Evolutionary conservation across 495 filamentous ascomycete genomes (phyloP).

Genomic region (Cercophora samala): DNA sequence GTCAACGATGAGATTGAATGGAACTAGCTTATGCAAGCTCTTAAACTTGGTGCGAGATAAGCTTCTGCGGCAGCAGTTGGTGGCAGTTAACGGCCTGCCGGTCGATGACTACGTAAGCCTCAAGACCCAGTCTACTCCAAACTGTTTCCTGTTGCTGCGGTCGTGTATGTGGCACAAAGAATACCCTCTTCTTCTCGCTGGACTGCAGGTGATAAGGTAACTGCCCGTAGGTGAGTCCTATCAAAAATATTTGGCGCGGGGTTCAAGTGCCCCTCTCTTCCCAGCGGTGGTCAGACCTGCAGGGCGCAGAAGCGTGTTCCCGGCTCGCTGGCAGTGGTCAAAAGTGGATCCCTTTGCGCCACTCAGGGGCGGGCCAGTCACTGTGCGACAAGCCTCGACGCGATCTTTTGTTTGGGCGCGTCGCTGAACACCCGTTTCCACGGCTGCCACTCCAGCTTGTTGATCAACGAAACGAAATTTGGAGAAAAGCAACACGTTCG

Average conservation of each 20-base stretch:
- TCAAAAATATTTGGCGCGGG: not conserved
- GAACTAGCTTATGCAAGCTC: not conserved
- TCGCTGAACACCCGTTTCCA: slow-evolving; percentile 19
- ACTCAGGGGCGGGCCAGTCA: slow-evolving; percentile 11
- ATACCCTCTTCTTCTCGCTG: not conserved
- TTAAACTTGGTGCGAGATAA: not conserved
- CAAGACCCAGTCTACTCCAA: not conserved
- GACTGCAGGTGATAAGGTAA: too few species aligned
- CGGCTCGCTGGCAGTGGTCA: not conserved
- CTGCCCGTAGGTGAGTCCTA: not conserved
- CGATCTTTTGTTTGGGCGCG: slow-evolving; percentile 27
- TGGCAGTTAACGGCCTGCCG: not conserved
- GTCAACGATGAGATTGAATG: not conserved
- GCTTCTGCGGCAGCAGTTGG: not conserved
- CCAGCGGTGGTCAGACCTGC: not conserved
- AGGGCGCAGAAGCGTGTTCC: not conserved
- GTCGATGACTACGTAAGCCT: not conserved
- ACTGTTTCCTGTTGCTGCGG: not conserved
- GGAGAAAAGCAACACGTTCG: slow-evolving; percentile 13
- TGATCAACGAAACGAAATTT: slow-evolving; percentile 30
- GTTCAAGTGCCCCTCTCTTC: not conserved
- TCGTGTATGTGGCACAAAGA: not conserved
- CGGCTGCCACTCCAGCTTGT: slow-evolving; percentile 23
- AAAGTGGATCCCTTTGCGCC: not conserved
- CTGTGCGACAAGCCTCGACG: slow-evolving; percentile 18